Evolutionary conservation across 2,329 filamentous ascomycete genomes (phyloP).

Genomic region (Pyricularia pennisetigena): DNA sequence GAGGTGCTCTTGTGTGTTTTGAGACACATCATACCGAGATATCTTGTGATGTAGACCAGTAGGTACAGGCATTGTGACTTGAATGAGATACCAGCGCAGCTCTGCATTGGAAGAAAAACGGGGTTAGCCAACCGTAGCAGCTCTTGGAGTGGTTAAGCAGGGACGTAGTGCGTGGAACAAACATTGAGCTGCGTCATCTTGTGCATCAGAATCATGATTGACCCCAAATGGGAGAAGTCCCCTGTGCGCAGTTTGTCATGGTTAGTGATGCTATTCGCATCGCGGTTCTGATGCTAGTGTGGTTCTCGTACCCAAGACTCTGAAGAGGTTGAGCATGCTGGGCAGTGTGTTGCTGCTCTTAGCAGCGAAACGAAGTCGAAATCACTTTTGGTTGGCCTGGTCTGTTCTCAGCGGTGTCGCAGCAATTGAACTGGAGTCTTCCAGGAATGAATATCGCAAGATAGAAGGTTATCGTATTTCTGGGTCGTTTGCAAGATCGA

Average conservation of each 20-base stretch:
- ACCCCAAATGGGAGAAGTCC: constrained; percentile 91
- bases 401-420: not conserved
- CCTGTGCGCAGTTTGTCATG: constrained; percentile 37
- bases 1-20: not conserved
- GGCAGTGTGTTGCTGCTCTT: constrained; percentile 2
- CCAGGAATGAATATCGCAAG: not conserved
- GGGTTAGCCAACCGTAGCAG: constrained; percentile 8
- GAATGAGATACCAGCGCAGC: constrained; percentile 95
- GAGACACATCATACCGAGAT: constrained; percentile 56
- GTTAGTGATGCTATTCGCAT: not conserved
- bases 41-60: constrained; percentile 86
- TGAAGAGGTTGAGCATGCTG: constrained; percentile 48
- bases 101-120: constrained; percentile 42
- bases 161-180: constrained; percentile 21
- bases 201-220: constrained; percentile 88
- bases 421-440: not conserved
- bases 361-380: not conserved
- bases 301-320: constrained; percentile 39
- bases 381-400: not conserved
- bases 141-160: constrained; percentile 1
- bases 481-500: constrained; percentile 1
- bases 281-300: not conserved
- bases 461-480: not conserved
- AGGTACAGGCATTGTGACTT: constrained; percentile 96
- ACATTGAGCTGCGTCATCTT: constrained; percentile 95